A percentile compares a stretch with the other conserved stretches of the same genome.
phyloP scores from a whole-genome alignment of 345 rosid genomes.

The Arabis hirsuta region DNA sequence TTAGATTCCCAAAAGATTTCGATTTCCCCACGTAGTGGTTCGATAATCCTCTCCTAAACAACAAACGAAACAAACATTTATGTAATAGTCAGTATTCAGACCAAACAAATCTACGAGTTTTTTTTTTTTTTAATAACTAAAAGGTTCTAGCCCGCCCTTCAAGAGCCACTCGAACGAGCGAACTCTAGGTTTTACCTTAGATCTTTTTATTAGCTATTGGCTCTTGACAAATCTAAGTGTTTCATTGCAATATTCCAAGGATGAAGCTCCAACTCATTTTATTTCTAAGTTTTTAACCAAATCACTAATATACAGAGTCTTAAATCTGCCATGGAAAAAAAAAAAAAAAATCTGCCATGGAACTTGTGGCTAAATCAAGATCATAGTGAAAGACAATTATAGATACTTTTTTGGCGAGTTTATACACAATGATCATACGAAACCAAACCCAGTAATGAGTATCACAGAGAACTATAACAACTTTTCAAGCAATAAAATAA shows the following conservation, averaged over 20 bases:
- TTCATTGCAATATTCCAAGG: background rate
- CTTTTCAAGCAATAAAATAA: too few species aligned
- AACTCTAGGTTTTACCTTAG: too few species aligned
- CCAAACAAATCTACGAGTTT: constrained; percentile 13
- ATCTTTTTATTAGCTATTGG: too few species aligned
- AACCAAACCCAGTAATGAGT: too few species aligned
- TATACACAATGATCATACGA: background rate
- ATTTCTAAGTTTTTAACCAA: background rate
- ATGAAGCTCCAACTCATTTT: too few species aligned
- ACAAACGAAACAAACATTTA: background rate
- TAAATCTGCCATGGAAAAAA: background rate
- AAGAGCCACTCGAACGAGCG: too few species aligned
- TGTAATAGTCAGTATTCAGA: constrained; percentile 21
- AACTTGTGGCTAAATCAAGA: constrained; percentile 6
- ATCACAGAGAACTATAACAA: too few species aligned
- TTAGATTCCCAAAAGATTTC: constrained; percentile 79
- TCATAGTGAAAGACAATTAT: background rate
- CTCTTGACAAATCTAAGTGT: constrained; percentile 1
- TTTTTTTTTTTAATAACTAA: too few species aligned
- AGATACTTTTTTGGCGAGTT: background rate
- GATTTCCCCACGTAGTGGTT: constrained; percentile 81
- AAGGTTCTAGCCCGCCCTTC: too few species aligned
- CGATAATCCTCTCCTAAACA: constrained; percentile 77
- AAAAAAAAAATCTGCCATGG: too few species aligned
- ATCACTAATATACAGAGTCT: background rate